Evolutionary conservation across 805 yeast genomes (phyloP).

Genomic region (Ogataea trehalophila): DNA sequence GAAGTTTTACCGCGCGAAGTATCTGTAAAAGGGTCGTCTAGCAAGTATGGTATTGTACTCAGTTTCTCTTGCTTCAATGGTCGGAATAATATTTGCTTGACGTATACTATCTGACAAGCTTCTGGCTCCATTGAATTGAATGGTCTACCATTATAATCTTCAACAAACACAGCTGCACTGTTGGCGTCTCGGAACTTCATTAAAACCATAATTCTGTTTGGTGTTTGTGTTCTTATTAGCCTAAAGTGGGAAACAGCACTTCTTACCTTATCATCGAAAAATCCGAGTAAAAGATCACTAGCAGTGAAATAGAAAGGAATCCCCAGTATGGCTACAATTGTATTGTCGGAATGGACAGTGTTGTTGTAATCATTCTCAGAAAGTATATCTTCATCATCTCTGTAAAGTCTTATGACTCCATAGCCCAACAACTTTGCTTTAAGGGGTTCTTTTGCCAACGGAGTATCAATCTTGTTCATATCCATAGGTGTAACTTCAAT

Average conservation of each 20-base stretch:
- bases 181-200: conserved; percentile 61
- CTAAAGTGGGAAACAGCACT: conserved; percentile 65
- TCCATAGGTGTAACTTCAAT: conserved; percentile 31
- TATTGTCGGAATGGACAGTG: conserved; percentile 43
- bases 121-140: conserved; percentile 91
- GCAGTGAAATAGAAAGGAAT: conserved; percentile 86
- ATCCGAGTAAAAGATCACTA: conserved; percentile 69
- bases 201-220: conserved; percentile 70
- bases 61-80: conserved; percentile 24
- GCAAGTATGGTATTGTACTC: conserved; percentile 55
- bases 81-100: conserved; percentile 53
- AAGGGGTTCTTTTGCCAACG: conserved; percentile 35
- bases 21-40: conserved; percentile 68
- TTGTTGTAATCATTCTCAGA: conserved; percentile 5
- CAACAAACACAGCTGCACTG: conserved; percentile 60
- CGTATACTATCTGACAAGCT: conserved; percentile 67
- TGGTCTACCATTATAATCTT: conserved; percentile 60
- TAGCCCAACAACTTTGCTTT: conserved; percentile 63
- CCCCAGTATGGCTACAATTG: conserved; percentile 76
- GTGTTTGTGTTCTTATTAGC: conserved; percentile 58
- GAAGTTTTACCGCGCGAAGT: not conserved
- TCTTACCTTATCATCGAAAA: conserved; percentile 60
- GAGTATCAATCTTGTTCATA: conserved; percentile 15
- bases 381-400: conserved; percentile 40
- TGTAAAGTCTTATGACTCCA: conserved; percentile 67